These are phyloP conservation scores for Diplogelasinospora grovesii DNA, from an alignment of 495 filamentous ascomycete species.

Conservation along the genomic window DNA sequence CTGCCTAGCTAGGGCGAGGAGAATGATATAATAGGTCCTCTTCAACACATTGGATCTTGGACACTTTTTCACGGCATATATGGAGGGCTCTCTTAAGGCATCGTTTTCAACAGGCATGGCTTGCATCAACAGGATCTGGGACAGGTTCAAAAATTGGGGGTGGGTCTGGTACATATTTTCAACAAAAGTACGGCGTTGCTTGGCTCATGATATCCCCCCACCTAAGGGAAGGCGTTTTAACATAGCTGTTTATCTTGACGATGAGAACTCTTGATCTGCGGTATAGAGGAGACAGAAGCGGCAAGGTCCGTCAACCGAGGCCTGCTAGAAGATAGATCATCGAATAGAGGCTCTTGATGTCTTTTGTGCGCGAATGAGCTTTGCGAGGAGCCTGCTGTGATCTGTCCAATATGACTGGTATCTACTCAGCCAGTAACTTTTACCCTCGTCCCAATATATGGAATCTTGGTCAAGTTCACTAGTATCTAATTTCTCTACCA, in stretches of 20 bases:
- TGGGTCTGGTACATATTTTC: conserved; percentile 46
- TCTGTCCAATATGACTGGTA: no score
- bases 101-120: conserved; percentile 45
- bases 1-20: conserved; percentile 9
- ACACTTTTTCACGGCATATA: conserved; percentile 21
- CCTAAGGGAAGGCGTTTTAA: conserved; percentile 30
- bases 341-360: not conserved
- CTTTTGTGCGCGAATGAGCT: no score
- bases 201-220: conserved; percentile 40
- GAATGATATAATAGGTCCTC: conserved; percentile 14
- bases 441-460: no score
- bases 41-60: conserved; percentile 21
- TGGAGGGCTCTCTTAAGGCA: conserved; percentile 17
- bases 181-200: conserved; percentile 50
- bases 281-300: conserved; percentile 7
- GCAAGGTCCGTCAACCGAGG: conserved; percentile 30
- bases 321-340: conserved; percentile 8
- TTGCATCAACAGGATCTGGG: conserved; percentile 39
- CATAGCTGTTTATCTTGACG: conserved; percentile 16
- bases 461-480: no score
- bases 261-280: conserved; percentile 6
- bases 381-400: no score
- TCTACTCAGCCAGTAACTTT: no score
- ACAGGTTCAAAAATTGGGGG: conserved; percentile 37
- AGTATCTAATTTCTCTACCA: no score